Evolutionary conservation across 2,329 filamentous ascomycete genomes (phyloP), one percentile per base, ranked within the genome.

Genomic region (Exophiala calicioides): DNA sequence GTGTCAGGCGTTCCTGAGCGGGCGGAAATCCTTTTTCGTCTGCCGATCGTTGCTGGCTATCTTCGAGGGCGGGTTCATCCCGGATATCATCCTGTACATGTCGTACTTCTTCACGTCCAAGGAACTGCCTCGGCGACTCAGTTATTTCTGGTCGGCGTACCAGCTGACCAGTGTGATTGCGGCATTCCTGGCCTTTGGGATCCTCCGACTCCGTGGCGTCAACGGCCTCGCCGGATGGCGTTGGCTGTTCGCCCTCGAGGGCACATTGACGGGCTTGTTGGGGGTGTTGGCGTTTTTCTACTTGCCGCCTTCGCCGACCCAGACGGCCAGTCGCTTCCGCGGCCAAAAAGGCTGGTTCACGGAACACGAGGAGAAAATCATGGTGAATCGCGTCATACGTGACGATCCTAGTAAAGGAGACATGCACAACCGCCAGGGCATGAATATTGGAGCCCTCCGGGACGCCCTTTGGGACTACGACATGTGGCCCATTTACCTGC

Each of bases 311-410:
- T 83, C 79, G 0, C 82, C 83, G 0, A 82, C 79, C 0, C 73
- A 79, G 33, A 87, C 84, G 4, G 62, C 60, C 2, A 55, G 55
- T 10, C 58, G 56, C 53, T 58, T 62, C 10, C 53, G 65, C 20
- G 63, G 64, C 3, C 63, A 61, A 45, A 55, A 72, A n/a, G 81
- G 82, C 5, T 84, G 81, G 82, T 84, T 84, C 61, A 78, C 69
- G 1, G 81, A 82, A 58, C 70, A 75, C 1, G 80, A 87, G 60
- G 83, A 86, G 57, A 73, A 76, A 19, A 85, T 86, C 52, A 80
- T 86, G 73, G 75, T 84, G 23, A 86, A 85, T 58, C 35, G 50
- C 10, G 29, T 56, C 13, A 18, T 51, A 12, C 41, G 50, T 30
- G 50, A 51, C 18, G 50, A 55, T 15, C 50, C 52, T 23, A 36